Percentiles rank a stretch among this genome's conserved stretches.
Evolutionary conservation across 2,329 filamentous ascomycete species (phyloP).

Genomic region (Botrytis hyacinthi): DNA sequence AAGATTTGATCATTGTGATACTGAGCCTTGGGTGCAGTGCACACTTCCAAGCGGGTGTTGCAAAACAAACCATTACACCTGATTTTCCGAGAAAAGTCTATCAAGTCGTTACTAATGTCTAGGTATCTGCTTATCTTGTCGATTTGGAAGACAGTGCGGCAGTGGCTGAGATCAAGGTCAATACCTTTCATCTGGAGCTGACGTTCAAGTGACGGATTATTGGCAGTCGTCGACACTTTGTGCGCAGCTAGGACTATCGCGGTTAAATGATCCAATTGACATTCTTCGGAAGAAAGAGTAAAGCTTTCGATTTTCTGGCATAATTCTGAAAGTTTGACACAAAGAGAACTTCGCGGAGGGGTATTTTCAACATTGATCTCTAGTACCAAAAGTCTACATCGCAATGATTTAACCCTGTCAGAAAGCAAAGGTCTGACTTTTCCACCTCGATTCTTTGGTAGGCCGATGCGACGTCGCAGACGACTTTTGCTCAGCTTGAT

Average conservation of each 20-base stretch:
- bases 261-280: background rate
- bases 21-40: background rate
- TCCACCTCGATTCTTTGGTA: no score
- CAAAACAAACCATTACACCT: background rate
- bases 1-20: background rate
- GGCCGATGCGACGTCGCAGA: background rate
- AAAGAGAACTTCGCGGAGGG: no score
- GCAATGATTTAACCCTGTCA: no score
- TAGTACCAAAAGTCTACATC: no score
- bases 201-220: background rate
- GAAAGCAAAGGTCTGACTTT: no score
- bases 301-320: no score
- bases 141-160: background rate
- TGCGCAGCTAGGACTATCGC: background rate
- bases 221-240: background rate
- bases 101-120: background rate
- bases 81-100: background rate
- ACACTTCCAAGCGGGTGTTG: background rate
- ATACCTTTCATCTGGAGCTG: background rate
- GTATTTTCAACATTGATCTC: no score
- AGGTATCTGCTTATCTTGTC: background rate
- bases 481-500: background rate
- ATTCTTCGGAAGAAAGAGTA: no score
- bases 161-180: background rate
- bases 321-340: no score